Evolutionary conservation across 208 protist species (phyloP).

Genomic region (Giardia duodenalis): DNA sequence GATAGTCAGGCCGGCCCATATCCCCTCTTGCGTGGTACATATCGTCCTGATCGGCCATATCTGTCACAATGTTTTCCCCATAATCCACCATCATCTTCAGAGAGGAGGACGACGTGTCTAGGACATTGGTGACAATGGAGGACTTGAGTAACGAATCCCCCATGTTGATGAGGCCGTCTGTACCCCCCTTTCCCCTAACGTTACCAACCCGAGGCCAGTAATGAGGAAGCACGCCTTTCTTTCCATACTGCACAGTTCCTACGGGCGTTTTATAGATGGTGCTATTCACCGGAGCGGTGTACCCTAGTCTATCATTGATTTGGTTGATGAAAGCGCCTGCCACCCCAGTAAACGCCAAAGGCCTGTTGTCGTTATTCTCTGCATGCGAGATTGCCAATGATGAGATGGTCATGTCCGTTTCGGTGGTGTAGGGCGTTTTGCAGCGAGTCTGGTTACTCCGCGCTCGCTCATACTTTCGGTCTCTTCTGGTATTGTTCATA

Average conservation of each 20-base stretch:
- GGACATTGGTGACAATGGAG: not conserved
- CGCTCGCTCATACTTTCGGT: not conserved
- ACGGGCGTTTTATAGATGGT: not conserved
- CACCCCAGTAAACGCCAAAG: not conserved
- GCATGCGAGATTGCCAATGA: not conserved
- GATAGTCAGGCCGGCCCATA: not conserved
- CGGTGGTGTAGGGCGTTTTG: not conserved
- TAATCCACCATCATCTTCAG: not conserved
- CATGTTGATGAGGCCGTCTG: not conserved
- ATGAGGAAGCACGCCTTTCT: not conserved
- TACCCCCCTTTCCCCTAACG: too few species aligned
- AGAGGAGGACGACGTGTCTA: not conserved
- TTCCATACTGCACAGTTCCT: not conserved
- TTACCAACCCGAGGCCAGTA: not conserved
- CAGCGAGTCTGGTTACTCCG: not conserved
- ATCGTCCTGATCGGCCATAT: not conserved
- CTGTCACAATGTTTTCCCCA: conserved; percentile 1
- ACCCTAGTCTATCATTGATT: not conserved
- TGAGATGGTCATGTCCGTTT: not conserved
- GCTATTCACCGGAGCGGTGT: not conserved
- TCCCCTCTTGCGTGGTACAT: not conserved
- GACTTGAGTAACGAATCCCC: not conserved
- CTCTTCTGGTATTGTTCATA: too few species aligned
- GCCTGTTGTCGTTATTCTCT: not conserved
- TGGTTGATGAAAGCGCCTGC: not conserved